Percentiles rank a stretch among this genome's conserved stretches.
phyloP scores from a whole-genome alignment of 1,284 basidiomycete species.

The Trichosporon sp. region DNA sequence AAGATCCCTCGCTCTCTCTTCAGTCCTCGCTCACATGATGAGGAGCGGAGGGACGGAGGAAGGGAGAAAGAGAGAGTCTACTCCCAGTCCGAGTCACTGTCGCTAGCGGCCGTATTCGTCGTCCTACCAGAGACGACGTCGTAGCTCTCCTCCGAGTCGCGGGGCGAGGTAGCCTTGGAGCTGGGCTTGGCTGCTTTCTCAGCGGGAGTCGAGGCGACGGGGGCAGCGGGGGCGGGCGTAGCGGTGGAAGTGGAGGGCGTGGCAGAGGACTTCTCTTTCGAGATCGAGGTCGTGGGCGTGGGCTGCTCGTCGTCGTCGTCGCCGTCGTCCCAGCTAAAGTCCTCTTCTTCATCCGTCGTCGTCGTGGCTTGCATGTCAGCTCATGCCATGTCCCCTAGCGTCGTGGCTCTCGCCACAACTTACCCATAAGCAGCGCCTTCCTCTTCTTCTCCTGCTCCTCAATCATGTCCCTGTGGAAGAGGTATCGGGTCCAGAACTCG shows the following conservation, averaged over 20 bases:
- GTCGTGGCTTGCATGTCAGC: conserved; percentile 16
- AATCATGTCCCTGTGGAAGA: conserved; percentile 86
- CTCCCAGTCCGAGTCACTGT: conserved; percentile 58
- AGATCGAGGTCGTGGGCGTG: conserved; percentile 11
- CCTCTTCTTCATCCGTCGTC: conserved; percentile 36
- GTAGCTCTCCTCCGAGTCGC: conserved; percentile 58
- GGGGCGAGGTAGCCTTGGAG: conserved; percentile 44
- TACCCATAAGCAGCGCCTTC: conserved; percentile 76
- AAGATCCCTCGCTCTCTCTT: not conserved
- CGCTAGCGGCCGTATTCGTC: conserved; percentile 40
- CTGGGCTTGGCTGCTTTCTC: conserved; percentile 27
- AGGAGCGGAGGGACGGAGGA: too few relatives aligned
- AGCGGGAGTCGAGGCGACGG: conserved; percentile 14
- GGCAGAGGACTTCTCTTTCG: not conserved
- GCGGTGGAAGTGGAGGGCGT: too few relatives aligned
- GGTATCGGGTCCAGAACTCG: conserved; percentile 86
- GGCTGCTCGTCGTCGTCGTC: conserved; percentile 24
- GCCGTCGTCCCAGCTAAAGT: conserved; percentile 58
- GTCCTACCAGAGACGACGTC: conserved; percentile 53
- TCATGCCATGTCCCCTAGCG: too few relatives aligned
- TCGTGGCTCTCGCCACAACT: conserved; percentile 33
- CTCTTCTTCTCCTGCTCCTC: conserved; percentile 78
- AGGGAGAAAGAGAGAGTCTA: conserved; percentile 28
- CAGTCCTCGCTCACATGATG: too few relatives aligned
- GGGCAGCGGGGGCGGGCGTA: conserved; percentile 5